phyloP scores from a whole-genome alignment of 1,139 yeast species.

The Saccharomyces hybrid region DNA sequence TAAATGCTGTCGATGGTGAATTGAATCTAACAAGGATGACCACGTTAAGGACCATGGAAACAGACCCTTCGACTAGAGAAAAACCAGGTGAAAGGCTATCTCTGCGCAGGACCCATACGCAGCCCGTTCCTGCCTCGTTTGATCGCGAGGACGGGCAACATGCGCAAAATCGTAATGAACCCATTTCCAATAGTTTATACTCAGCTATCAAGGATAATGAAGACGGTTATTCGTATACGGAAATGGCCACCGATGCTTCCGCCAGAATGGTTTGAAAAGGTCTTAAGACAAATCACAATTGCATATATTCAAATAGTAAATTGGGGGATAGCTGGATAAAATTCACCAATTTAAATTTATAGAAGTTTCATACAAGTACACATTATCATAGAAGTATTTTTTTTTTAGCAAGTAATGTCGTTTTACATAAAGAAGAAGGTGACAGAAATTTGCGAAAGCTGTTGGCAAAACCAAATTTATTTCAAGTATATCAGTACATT shows the following conservation, averaged over 20 bases:
- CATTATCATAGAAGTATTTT: background rate
- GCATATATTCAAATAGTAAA: background rate
- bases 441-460: background rate
- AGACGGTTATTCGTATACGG: background rate
- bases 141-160: background rate
- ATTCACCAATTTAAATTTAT: background rate
- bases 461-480: background rate
- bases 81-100: background rate
- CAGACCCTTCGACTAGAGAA: conserved; percentile 3
- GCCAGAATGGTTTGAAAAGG: conserved; percentile 2
- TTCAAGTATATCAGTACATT: background rate
- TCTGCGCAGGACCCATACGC: background rate
- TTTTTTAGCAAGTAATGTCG: background rate
- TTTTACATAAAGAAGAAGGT: background rate
- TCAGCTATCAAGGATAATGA: conserved; percentile 5
- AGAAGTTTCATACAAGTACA: background rate
- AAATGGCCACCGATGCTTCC: background rate
- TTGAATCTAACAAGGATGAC: conserved; percentile 10
- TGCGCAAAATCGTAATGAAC: background rate
- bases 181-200: conserved; percentile 3
- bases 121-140: background rate
- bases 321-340: background rate
- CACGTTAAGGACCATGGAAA: conserved; percentile 12
- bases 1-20: conserved; percentile 4
- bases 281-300: background rate